Conservation (phyloP, 257 asterid species). For the Ballota nigra region DNA sequence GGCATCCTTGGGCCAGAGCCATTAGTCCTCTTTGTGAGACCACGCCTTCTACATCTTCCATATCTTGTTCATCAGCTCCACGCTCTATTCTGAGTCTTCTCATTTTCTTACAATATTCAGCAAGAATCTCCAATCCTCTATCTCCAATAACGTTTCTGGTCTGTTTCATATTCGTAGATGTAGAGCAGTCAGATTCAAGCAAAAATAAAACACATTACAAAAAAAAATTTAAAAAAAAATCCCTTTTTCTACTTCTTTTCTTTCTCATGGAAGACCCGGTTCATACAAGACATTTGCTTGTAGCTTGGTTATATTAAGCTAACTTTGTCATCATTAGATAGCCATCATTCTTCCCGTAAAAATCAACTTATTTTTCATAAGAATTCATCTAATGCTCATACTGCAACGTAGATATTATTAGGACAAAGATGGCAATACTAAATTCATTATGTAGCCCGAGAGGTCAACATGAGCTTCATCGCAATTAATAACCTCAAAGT, state of each 20-base stretch:
- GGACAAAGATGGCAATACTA: background rate
- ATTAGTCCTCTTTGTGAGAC: slow-evolving; percentile 49
- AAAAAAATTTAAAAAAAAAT: no score
- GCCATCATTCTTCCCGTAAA: background rate
- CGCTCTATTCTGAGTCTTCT: slow-evolving; percentile 52
- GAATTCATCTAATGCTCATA: slow-evolving; percentile 3
- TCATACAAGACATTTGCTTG: background rate
- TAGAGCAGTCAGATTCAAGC: background rate
- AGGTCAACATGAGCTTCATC: background rate
- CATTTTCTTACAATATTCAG: slow-evolving; percentile 48
- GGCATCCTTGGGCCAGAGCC: slow-evolving; percentile 52
- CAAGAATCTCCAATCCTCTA: slow-evolving; percentile 77
- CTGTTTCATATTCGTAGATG: slow-evolving; percentile 36
- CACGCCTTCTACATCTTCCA: slow-evolving; percentile 54
- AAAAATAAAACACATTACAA: background rate
- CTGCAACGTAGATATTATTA: background rate
- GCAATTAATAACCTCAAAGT: background rate
- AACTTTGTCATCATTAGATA: background rate
- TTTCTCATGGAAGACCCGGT: background rate
- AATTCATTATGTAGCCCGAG: background rate
- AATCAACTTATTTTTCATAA: background rate
- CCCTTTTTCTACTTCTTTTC: background rate
- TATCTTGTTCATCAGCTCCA: slow-evolving; percentile 49
- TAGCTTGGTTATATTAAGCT: background rate
- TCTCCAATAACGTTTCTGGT: slow-evolving; percentile 81